Evolutionary conservation across 305 asterid species (phyloP).

Genomic region (Rubia balearica): DNA sequence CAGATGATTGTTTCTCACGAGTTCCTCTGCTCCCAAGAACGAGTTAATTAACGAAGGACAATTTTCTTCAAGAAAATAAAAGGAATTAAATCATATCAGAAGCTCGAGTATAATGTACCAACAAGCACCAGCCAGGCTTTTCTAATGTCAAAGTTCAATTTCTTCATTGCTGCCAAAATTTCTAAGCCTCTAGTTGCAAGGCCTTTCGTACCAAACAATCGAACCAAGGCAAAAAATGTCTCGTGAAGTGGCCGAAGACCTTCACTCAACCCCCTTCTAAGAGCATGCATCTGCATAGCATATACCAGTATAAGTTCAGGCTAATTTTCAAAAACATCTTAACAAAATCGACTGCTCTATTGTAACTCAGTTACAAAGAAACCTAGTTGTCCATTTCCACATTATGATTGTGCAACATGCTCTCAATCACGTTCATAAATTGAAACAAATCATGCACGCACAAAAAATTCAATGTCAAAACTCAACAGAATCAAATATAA

Average conservation of each 20-base stretch:
- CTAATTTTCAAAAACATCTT: conserved; percentile 2
- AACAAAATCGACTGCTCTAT: background rate
- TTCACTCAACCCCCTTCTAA: conserved; percentile 87
- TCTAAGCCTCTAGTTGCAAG: conserved; percentile 80
- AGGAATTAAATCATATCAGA: conserved; percentile 21
- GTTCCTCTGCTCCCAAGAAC: conserved; percentile 70
- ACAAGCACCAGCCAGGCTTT: conserved; percentile 94
- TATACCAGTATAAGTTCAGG: conserved; percentile 4
- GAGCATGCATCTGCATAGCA: conserved; percentile 82
- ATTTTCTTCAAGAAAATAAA: background rate
- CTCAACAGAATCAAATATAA: background rate
- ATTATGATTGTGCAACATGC: background rate
- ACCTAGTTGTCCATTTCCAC: background rate
- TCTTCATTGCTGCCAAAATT: conserved; percentile 97
- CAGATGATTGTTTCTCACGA: conserved; percentile 74
- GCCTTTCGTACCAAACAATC: conserved; percentile 85
- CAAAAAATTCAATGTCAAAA: background rate
- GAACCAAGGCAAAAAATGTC: conserved; percentile 82
- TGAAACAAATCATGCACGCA: background rate
- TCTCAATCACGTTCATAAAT: background rate
- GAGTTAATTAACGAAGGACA: conserved; percentile 9
- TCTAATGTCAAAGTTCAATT: conserved; percentile 81
- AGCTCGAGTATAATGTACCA: conserved; percentile 44
- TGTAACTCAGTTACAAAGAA: background rate
- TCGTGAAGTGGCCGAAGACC: conserved; percentile 97